These are phyloP conservation scores for Trichosporon sp. DNA, from an alignment of 1,284 basidiomycete species.

Conservation along the genomic window DNA sequence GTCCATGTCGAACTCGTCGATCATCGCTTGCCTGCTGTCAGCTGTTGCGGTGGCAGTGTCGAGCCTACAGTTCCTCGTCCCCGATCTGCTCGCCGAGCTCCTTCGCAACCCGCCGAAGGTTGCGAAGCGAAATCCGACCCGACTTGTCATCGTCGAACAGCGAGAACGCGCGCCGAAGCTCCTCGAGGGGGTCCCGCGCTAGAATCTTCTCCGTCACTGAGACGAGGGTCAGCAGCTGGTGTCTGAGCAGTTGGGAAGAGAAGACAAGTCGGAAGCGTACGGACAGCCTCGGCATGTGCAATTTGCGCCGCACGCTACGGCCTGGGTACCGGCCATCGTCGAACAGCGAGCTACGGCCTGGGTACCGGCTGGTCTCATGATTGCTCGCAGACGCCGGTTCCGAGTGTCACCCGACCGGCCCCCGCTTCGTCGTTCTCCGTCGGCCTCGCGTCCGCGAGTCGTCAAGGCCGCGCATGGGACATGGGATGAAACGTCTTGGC, in stretches of 20 bases:
- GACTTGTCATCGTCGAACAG: conserved; percentile 96
- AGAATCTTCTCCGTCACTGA: conserved; percentile 93
- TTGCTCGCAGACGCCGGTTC: background rate
- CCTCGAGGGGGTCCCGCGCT: conserved; percentile 91
- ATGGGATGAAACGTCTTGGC: background rate
- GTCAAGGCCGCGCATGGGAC: no score
- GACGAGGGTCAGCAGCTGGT: no score
- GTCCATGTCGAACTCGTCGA: conserved; percentile 99
- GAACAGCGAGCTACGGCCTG: background rate
- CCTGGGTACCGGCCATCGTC: background rate
- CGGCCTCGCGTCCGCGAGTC: background rate
- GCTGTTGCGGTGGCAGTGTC: background rate
- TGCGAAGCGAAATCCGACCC: conserved; percentile 88
- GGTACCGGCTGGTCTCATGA: background rate
- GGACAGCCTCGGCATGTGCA: background rate
- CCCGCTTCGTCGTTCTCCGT: background rate
- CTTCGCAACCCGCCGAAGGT: conserved; percentile 90
- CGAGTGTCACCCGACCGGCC: background rate
- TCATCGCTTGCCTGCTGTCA: conserved; percentile 89
- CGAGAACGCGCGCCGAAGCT: conserved; percentile 91
- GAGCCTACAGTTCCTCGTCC: conserved; percentile 89
- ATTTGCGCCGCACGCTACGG: background rate
- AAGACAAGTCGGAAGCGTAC: no score
- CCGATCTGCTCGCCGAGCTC: conserved; percentile 94
- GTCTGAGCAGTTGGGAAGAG: background rate